These are phyloP conservation scores for Coprinopsis strossmayeri DNA, from an alignment of 768 basidiomycete genomes.

Conservation along the genomic window DNA sequence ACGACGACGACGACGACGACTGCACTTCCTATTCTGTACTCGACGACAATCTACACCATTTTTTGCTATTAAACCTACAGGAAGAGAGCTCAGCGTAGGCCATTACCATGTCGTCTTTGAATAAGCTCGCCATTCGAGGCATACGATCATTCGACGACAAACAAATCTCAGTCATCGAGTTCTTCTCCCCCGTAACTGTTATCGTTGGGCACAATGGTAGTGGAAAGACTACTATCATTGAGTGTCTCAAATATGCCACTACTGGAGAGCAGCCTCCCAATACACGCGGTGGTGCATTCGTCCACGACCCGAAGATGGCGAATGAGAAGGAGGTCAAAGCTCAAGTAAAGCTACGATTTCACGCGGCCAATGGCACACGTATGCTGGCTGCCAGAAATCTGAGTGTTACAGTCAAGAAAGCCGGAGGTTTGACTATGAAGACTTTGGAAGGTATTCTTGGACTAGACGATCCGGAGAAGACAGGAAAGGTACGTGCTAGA, in stretches of 20 bases:
- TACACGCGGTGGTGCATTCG: constrained; percentile 95
- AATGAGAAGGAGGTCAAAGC: constrained; percentile 99
- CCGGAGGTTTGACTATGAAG: constrained; percentile 86
- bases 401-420: constrained; percentile 92
- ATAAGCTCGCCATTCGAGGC: constrained; percentile 91
- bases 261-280: constrained; percentile 98
- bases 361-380: constrained; percentile 78
- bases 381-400: constrained; percentile 91
- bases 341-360: constrained; percentile 92
- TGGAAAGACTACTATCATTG: constrained; percentile 98
- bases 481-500: constrained; percentile 66
- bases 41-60: background rate
- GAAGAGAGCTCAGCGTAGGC: background rate
- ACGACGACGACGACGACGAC: background rate
- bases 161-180: constrained; percentile 87
- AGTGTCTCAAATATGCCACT: constrained; percentile 98
- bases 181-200: constrained; percentile 95
- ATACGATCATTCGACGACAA: constrained; percentile 98
- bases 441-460: constrained; percentile 90
- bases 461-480: constrained; percentile 58
- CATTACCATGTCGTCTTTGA: constrained; percentile 63
- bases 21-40: background rate
- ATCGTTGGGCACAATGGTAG: constrained; percentile 98
- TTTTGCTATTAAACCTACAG: background rate
- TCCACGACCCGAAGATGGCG: constrained; percentile 99